Conservation (phyloP, 495 filamentous ascomycete genomes). For the Neurospora sp. region DNA sequence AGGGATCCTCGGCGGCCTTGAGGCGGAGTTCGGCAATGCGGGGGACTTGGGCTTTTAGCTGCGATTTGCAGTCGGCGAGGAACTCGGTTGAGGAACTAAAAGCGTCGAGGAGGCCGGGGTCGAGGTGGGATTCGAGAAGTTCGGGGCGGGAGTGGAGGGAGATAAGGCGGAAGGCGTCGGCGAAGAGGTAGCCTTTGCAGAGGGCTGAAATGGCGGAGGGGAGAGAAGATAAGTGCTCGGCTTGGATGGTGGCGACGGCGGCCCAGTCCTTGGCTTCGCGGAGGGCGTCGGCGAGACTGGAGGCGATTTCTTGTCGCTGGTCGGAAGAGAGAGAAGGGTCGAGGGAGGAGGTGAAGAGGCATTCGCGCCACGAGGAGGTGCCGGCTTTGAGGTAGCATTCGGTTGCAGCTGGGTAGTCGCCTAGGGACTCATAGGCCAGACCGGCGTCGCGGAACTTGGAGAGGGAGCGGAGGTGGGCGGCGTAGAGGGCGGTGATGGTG, state of each 20-base stretch:
- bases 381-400: conserved; percentile 72
- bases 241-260: conserved; percentile 66
- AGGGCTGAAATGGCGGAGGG: conserved; percentile 55
- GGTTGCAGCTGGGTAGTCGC: conserved; percentile 57
- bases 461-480: conserved; percentile 59
- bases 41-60: conserved; percentile 74
- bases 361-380: conserved; percentile 70
- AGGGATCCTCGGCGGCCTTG: conserved; percentile 72
- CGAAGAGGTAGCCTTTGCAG: conserved; percentile 77
- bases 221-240: conserved; percentile 68
- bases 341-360: conserved; percentile 65
- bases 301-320: conserved; percentile 56
- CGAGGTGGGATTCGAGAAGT: conserved; percentile 48
- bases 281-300: conserved; percentile 57
- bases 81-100: conserved; percentile 74
- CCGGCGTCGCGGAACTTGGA: conserved; percentile 79
- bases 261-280: conserved; percentile 72
- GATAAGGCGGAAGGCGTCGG: conserved; percentile 66
- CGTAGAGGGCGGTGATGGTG: conserved; percentile 64
- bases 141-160: conserved; percentile 33
- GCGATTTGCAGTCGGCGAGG: conserved; percentile 79
- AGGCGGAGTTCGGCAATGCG: conserved; percentile 69
- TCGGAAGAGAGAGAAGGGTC: conserved; percentile 42
- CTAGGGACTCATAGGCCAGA: conserved; percentile 79
- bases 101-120: conserved; percentile 66